These are phyloP conservation scores for Blumeria graminis DNA, from an alignment of 2,329 filamentous ascomycete species.

Conservation along the genomic window DNA sequence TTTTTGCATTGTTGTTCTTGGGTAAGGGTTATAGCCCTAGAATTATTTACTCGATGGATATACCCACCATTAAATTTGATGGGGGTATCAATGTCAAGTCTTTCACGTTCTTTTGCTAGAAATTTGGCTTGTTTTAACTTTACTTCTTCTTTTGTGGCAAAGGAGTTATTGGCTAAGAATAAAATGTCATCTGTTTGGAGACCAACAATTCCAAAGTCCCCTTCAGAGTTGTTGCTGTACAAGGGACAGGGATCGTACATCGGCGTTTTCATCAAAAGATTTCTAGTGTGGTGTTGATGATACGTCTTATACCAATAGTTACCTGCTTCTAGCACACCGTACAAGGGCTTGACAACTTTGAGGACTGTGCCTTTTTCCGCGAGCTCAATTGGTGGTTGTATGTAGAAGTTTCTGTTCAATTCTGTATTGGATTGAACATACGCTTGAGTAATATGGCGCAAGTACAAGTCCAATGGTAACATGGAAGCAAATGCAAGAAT, in stretches of 20 bases:
- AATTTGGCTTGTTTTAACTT: not conserved
- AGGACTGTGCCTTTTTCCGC: not conserved
- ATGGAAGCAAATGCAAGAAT: not conserved
- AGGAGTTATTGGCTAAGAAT: not conserved
- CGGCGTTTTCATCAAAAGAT: not conserved
- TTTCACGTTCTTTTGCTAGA: not conserved
- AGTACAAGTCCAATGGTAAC: not conserved
- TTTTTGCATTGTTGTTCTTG: conserved; percentile 1
- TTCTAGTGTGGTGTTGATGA: not conserved
- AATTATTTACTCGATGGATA: not conserved
- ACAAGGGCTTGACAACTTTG: not conserved
- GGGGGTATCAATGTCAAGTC: not conserved
- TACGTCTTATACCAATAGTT: not conserved
- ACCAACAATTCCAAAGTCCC: not conserved
- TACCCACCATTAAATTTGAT: not conserved
- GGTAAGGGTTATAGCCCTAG: not conserved
- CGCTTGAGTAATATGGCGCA: not conserved
- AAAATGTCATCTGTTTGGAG: not conserved
- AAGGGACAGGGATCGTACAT: not conserved
- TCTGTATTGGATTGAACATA: not conserved
- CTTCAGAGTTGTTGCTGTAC: not conserved
- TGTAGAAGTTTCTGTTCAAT: not conserved
- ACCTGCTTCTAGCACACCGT: not conserved
- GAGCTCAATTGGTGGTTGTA: not conserved
- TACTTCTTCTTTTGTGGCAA: not conserved